phyloP scores from a whole-genome alignment of 257 asterid species.

The Fraxinus excelsior region DNA sequence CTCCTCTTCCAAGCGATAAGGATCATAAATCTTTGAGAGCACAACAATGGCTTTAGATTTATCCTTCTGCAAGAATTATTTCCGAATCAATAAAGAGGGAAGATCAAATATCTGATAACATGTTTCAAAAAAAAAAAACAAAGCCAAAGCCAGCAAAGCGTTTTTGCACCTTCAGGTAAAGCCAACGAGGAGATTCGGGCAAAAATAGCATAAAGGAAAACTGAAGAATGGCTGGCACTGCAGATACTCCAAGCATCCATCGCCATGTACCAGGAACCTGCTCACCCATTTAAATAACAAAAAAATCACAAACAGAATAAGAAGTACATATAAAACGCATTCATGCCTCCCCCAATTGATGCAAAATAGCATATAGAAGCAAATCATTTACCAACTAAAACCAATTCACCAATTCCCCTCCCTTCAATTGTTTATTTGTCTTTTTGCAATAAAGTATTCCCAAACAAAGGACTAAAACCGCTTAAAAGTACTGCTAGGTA shows the following conservation, averaged over 20 bases:
- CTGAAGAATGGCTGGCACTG: slow-evolving; percentile 75
- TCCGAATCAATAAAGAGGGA: not conserved
- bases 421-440: not conserved
- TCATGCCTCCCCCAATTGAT: not conserved
- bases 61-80: slow-evolving; percentile 55
- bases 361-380: not conserved
- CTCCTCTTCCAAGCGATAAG: slow-evolving; percentile 76
- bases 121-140: not conserved
- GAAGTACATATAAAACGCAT: not conserved
- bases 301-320: slow-evolving; percentile 16
- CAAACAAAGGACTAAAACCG: not conserved
- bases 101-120: not conserved
- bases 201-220: slow-evolving; percentile 77
- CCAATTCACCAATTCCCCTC: not conserved
- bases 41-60: slow-evolving; percentile 78
- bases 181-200: slow-evolving; percentile 99
- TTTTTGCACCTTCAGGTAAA: slow-evolving; percentile 66
- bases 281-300: slow-evolving; percentile 28
- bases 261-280: slow-evolving; percentile 98
- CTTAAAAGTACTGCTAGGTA: not conserved
- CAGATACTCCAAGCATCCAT: slow-evolving; percentile 98
- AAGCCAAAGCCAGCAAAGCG: slow-evolving; percentile 14
- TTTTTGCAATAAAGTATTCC: not conserved
- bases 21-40: slow-evolving; percentile 88
- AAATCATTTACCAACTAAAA: not conserved